These are phyloP conservation scores for Cryptosporidium sp. DNA, from an alignment of 169 alveolate species.

Conservation along the genomic window DNA sequence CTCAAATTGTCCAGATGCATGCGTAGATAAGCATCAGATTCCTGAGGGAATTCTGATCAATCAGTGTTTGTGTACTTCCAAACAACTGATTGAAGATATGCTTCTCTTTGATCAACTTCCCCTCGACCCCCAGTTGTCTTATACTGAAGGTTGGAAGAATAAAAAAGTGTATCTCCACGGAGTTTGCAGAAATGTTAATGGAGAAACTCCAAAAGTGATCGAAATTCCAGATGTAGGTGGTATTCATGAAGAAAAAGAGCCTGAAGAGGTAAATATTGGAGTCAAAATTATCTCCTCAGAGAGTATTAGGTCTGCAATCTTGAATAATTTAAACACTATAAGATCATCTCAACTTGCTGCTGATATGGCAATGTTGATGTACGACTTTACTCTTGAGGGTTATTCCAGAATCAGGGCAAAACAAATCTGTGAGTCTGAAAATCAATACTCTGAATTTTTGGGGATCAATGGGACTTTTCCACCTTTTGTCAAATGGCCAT, in stretches of 20 bases:
- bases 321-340: constrained; percentile 23
- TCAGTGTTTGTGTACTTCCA: constrained; percentile 69
- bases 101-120: constrained; percentile 64
- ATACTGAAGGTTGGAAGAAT: constrained; percentile 75
- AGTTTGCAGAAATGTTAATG: constrained; percentile 38
- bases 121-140: constrained; percentile 54
- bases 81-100: constrained; percentile 65
- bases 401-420: constrained; percentile 56
- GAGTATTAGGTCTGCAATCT: constrained; percentile 27
- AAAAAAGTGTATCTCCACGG: constrained; percentile 61
- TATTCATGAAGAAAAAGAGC: neutral
- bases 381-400: constrained; percentile 65
- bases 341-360: constrained; percentile 74
- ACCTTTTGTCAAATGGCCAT: constrained; percentile 74
- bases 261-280: constrained; percentile 11
- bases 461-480: constrained; percentile 57
- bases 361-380: constrained; percentile 71
- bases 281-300: constrained; percentile 29
- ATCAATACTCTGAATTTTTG: constrained; percentile 9
- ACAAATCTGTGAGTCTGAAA: constrained; percentile 50
- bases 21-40: constrained; percentile 48
- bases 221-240: constrained; percentile 63
- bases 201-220: constrained; percentile 4
- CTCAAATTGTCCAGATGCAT: constrained; percentile 71
- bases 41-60: constrained; percentile 49